phyloP scores from a whole-genome alignment of 208 protist species.

The Porcisia deanei region DNA sequence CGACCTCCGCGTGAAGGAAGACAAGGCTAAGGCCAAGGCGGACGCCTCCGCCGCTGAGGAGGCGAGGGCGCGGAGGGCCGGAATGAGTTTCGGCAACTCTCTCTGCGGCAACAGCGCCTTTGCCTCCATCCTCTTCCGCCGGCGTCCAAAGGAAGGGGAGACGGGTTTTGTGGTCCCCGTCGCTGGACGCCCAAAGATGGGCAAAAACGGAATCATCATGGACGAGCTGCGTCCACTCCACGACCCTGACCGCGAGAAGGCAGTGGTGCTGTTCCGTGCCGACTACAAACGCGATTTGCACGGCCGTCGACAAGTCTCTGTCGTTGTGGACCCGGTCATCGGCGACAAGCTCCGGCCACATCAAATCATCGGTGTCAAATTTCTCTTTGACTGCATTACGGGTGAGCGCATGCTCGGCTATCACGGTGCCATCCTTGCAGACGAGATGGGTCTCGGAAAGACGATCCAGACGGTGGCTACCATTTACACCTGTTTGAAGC shows the following conservation, averaged over 20 bases:
- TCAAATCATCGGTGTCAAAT: conserved; percentile 89
- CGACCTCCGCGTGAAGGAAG: conserved; percentile 77
- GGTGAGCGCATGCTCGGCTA: conserved; percentile 88
- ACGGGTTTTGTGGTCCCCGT: conserved; percentile 81
- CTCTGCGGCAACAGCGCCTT: conserved; percentile 41
- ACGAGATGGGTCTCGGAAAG: conserved; percentile 98
- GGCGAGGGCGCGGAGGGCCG: conserved; percentile 45
- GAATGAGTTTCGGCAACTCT: conserved; percentile 76
- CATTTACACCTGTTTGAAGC: conserved; percentile 86
- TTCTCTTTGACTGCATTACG: conserved; percentile 93
- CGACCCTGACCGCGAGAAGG: conserved; percentile 72
- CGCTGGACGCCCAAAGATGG: conserved; percentile 71
- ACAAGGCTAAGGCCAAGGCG: conserved; percentile 71
- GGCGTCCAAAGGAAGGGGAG: conserved; percentile 65
- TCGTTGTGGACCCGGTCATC: conserved; percentile 92
- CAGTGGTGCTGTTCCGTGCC: conserved; percentile 89
- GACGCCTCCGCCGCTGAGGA: conserved; percentile 57
- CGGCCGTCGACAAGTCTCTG: conserved; percentile 81
- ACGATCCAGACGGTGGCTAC: conserved; percentile 96
- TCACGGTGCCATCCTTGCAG: conserved; percentile 90
- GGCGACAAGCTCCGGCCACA: conserved; percentile 92
- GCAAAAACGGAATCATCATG: conserved; percentile 59
- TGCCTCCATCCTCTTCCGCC: conserved; percentile 60
- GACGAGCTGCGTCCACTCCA: conserved; percentile 69
- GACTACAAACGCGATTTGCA: conserved; percentile 89